Evolutionary conservation across 768 basidiomycete species (phyloP).

Genomic region (Tulasnella sp.): DNA sequence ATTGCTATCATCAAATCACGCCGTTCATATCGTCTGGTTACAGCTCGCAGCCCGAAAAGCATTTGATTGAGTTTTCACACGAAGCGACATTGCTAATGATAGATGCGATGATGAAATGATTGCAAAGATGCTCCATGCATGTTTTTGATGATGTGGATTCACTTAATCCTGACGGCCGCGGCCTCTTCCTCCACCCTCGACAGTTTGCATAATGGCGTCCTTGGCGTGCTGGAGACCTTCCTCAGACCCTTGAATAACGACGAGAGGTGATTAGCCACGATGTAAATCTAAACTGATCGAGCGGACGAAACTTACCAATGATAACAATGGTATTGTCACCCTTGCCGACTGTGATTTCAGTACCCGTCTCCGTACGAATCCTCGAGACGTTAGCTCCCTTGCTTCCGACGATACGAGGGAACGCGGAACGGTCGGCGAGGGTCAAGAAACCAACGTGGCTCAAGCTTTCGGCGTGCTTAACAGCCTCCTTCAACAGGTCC

Average conservation of each 20-base stretch:
- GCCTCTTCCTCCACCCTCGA: constrained; percentile 10
- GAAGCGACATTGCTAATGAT: neutral
- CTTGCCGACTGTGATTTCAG: constrained; percentile 88
- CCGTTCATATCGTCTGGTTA: neutral
- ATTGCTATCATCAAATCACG: neutral
- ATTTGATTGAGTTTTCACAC: neutral
- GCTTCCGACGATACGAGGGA: constrained; percentile 91
- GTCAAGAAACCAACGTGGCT: constrained; percentile 85
- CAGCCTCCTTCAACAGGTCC: constrained; percentile 64
- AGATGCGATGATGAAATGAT: constrained; percentile 5
- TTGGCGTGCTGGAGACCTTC: constrained; percentile 70
- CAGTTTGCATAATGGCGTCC: constrained; percentile 62
- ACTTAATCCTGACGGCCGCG: constrained; percentile 10
- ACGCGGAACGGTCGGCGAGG: constrained; percentile 75
- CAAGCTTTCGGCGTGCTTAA: constrained; percentile 71
- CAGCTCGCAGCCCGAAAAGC: neutral
- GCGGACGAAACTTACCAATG: constrained; percentile 59
- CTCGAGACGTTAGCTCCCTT: constrained; percentile 91
- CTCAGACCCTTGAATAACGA: constrained; percentile 59
- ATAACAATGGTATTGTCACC: constrained; percentile 88
- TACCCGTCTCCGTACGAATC: constrained; percentile 83
- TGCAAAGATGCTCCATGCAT: constrained; percentile 13
- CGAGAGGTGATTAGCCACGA: constrained; percentile 24
- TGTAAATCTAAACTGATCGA: neutral
- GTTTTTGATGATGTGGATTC: neutral